phyloP scores from a whole-genome alignment of 257 asterid species.

The Lycium ferocissimum region DNA sequence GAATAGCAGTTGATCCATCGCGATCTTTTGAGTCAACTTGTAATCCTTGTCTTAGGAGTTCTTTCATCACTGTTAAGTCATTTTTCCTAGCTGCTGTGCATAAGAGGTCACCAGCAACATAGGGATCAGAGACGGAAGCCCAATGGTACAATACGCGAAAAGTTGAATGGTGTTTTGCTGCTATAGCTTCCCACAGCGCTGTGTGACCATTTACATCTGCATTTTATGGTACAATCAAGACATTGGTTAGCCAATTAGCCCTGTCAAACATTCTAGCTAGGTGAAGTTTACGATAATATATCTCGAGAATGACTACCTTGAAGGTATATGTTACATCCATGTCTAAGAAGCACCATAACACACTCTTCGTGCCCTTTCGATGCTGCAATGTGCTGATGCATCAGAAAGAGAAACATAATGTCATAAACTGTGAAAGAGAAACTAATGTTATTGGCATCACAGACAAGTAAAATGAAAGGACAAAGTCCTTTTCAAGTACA shows the following conservation, averaged over 20 bases:
- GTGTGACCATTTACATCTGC: conserved; percentile 81
- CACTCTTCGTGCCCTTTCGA: conserved; percentile 89
- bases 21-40: conserved; percentile 70
- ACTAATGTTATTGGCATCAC: conserved; percentile 11
- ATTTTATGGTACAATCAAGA: neutral
- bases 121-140: conserved; percentile 83
- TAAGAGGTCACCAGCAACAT: conserved; percentile 79
- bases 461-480: neutral
- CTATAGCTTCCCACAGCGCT: conserved; percentile 83
- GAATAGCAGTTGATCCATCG: conserved; percentile 76
- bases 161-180: conserved; percentile 69
- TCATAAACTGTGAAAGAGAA: conserved; percentile 12
- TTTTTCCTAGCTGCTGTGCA: conserved; percentile 75
- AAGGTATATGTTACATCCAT: conserved; percentile 74
- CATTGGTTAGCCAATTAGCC: neutral
- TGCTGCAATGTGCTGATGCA: conserved; percentile 84
- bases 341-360: conserved; percentile 82
- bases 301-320: conserved; percentile 50
- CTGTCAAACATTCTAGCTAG: neutral
- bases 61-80: conserved; percentile 59
- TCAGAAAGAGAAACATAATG: neutral
- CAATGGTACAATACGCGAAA: conserved; percentile 80
- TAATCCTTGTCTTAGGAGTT: conserved; percentile 73
- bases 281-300: neutral
- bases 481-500: neutral